phyloP scores from a whole-genome alignment of 208 protist species.

The Leishmania tarentolae region DNA sequence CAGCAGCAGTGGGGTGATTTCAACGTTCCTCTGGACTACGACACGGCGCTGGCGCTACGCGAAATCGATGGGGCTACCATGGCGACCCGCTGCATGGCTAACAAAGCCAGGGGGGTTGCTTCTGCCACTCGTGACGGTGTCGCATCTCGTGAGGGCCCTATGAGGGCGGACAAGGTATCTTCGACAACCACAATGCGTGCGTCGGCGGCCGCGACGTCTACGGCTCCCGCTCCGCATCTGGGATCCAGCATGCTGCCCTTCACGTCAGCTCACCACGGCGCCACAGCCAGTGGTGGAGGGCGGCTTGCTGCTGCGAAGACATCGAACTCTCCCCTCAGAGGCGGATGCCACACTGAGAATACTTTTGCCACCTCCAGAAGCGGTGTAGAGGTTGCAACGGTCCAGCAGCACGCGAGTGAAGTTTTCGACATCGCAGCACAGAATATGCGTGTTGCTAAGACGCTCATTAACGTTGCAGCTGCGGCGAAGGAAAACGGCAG shows the following conservation, averaged over 20 bases:
- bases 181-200: neutral
- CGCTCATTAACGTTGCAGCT: neutral
- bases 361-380: neutral
- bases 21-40: slow-evolving; percentile 29
- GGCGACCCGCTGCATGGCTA: neutral
- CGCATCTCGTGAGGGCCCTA: neutral
- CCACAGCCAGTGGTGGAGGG: neutral
- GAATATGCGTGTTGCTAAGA: slow-evolving; percentile 1
- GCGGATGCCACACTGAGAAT: neutral
- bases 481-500: neutral
- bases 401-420: neutral
- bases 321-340: too few relatives aligned
- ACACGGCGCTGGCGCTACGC: slow-evolving; percentile 15
- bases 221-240: slow-evolving; percentile 1
- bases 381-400: neutral
- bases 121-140: neutral
- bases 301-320: neutral
- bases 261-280: neutral
- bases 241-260: neutral
- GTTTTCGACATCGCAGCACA: neutral
- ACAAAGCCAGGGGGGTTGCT: neutral
- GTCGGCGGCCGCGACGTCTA: neutral
- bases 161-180: neutral
- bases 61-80: slow-evolving; percentile 19
- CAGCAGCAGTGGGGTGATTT: slow-evolving; percentile 10